Conservation (phyloP, 2,329 filamentous ascomycete genomes). For the Paecilomyces sp. region DNA sequence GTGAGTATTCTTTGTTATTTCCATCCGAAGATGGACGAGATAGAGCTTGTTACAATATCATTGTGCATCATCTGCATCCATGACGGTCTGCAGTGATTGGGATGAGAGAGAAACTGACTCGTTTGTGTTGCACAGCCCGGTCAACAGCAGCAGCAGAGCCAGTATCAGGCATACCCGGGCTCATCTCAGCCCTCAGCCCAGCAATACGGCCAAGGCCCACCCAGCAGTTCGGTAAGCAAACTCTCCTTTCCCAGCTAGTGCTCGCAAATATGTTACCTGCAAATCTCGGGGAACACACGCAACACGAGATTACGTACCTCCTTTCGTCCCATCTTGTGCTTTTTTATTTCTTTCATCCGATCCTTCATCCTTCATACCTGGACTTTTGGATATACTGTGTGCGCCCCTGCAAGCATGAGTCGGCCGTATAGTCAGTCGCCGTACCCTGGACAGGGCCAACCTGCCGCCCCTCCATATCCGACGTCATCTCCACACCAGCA, state of each 20-base stretch:
- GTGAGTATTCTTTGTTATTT: slow-evolving; percentile 36
- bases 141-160: slow-evolving; percentile 26
- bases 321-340: slow-evolving; percentile 1
- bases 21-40: not conserved
- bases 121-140: slow-evolving; percentile 11
- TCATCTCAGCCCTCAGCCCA: slow-evolving; percentile 16
- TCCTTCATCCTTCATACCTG: slow-evolving; percentile 2
- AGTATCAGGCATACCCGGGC: slow-evolving; percentile 52
- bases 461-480: slow-evolving; percentile 26
- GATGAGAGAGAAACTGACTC: not conserved
- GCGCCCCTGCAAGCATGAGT: slow-evolving; percentile 23
- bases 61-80: not conserved
- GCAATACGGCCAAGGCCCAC: slow-evolving; percentile 10
- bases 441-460: slow-evolving; percentile 27
- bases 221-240: slow-evolving; percentile 29
- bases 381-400: slow-evolving; percentile 7
- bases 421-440: slow-evolving; percentile 27
- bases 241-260: not conserved
- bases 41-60: not conserved
- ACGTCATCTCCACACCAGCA: slow-evolving; percentile 23
- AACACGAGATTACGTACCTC: not conserved
- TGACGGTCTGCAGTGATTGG: not conserved
- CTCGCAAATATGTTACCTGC: not conserved
- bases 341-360: slow-evolving; percentile 1
- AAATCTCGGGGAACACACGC: not conserved